Conservation (phyloP, 352 stramenopile species). For the Phytophthora macrochlamydospora region DNA sequence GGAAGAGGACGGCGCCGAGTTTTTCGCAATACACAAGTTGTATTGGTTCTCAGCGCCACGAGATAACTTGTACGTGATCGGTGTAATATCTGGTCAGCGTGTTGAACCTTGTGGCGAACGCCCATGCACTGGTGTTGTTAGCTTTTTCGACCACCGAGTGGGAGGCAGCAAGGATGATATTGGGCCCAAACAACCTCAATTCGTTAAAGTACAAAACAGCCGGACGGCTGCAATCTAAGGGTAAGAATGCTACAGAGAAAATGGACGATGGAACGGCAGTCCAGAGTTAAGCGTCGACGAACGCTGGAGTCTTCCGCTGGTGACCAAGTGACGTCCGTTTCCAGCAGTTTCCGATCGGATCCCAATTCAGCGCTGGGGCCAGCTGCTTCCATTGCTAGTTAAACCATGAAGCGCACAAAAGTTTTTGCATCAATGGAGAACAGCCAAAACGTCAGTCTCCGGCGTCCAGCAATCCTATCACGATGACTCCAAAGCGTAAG, state of each 20-base stretch:
- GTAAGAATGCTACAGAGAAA: no score
- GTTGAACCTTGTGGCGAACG: background rate
- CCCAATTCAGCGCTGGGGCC: no score
- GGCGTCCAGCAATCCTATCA: no score
- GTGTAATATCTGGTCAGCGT: background rate
- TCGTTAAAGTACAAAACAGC: no score
- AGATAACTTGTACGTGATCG: slow-evolving; percentile 2
- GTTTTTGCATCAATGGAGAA: background rate
- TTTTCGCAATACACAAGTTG: slow-evolving; percentile 1
- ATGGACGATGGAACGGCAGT: no score
- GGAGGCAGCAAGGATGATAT: background rate
- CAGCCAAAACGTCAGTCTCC: background rate
- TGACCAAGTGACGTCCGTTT: no score
- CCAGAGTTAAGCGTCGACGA: no score
- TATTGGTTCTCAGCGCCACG: background rate
- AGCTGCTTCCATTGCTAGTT: background rate
- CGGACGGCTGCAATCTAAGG: no score
- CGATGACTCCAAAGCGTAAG: background rate
- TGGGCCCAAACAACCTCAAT: no score
- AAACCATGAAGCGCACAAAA: background rate
- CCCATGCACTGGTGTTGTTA: background rate
- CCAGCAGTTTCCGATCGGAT: no score
- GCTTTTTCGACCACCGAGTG: background rate
- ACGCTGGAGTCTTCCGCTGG: no score
- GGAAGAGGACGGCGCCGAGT: background rate